Evolutionary conservation across 208 protist species (phyloP), one percentile per base, ranked within the genome.

Genomic region (Acanthamoeba quina): DNA sequence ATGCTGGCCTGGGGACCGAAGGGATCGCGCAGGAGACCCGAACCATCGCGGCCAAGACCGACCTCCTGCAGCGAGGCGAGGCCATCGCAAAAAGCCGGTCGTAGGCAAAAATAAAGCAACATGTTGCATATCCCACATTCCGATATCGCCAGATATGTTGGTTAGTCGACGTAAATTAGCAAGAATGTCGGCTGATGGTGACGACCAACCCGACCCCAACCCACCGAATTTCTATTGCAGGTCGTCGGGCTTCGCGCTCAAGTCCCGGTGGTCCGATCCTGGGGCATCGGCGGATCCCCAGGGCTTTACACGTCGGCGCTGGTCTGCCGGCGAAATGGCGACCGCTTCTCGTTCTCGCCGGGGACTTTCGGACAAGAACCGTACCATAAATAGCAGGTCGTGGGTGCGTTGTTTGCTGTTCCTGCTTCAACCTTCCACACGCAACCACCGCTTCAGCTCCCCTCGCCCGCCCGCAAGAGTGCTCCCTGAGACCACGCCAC

Each of bases 321-420:
- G 1, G 72, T 26, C 41, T 80, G 21, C 72, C 72, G 72, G 41
- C 72, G 72, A 80, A 80, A 80, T 80, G 72, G 72, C 72, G 72
- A 3, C 72, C 17, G n/a, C 41, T 80, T 80, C 72, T 37, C 72
- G 21, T 44, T 44, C 72, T 11, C 13, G 5, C 6, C 62, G 62
- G 62, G 6, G 7, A 4, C 1, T 3, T 70, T 70, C n/a, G 62
- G 62, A 37, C 24, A 7, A 1, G 4, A 0, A 1, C 11, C 15
- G n/a, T n/a, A 13, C 37, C 72, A 31, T 80, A 80, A 80, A 80
- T 54, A 80, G 34, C 15, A 41, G 34, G 5, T 2, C 2, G 0
- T 0, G n/a, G 1, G 7, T 21, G 26, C 4, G 3, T 52, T 80
- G 10, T 80, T 80, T 5, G 41, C 15, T 80, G 7, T 26, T 80